phyloP scores from a whole-genome alignment of 805 yeast genomes.

The Wickerhamiella musiphila region DNA sequence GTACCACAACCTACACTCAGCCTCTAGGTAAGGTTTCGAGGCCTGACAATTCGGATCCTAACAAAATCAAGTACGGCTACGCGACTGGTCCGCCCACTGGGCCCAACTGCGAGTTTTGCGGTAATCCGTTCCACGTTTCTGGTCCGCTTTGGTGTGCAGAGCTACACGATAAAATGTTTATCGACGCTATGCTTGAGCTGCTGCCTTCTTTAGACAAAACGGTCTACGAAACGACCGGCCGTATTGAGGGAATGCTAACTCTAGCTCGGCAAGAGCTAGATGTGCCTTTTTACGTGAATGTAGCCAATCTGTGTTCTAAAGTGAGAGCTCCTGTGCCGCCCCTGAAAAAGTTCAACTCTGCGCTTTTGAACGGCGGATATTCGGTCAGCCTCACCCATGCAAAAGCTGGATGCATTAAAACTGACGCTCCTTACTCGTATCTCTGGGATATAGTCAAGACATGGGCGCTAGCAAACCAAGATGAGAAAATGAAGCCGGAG shows the following conservation, averaged over 20 bases:
- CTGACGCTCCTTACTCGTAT: slow-evolving; percentile 72
- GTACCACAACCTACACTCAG: slow-evolving; percentile 58
- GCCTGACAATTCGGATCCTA: slow-evolving; percentile 7
- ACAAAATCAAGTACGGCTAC: slow-evolving; percentile 35
- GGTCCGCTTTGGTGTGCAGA: slow-evolving; percentile 96
- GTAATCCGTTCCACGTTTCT: slow-evolving; percentile 51
- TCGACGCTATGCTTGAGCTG: slow-evolving; percentile 42
- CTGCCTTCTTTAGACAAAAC: slow-evolving; percentile 33
- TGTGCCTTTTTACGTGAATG: slow-evolving; percentile 67
- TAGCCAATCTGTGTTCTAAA: slow-evolving; percentile 57
- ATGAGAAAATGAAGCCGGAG: slow-evolving; percentile 22
- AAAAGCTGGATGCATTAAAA: slow-evolving; percentile 66
- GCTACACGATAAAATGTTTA: slow-evolving; percentile 53
- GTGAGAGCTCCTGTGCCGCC: slow-evolving; percentile 76
- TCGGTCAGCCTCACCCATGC: slow-evolving; percentile 81
- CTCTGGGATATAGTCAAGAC: slow-evolving; percentile 57
- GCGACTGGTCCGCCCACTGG: slow-evolving; percentile 50
- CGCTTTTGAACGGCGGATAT: slow-evolving; percentile 71
- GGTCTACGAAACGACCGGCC: slow-evolving; percentile 57
- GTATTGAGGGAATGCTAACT: slow-evolving; percentile 87
- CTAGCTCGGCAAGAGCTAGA: slow-evolving; percentile 56
- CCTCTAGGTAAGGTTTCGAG: slow-evolving; percentile 45
- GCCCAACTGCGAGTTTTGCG: slow-evolving; percentile 52
- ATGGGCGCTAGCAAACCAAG: slow-evolving; percentile 28
- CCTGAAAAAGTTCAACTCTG: slow-evolving; percentile 51